Conservation (phyloP, 371 early-diverging fungal genomes). For the Dichotomocladium elegans region DNA sequence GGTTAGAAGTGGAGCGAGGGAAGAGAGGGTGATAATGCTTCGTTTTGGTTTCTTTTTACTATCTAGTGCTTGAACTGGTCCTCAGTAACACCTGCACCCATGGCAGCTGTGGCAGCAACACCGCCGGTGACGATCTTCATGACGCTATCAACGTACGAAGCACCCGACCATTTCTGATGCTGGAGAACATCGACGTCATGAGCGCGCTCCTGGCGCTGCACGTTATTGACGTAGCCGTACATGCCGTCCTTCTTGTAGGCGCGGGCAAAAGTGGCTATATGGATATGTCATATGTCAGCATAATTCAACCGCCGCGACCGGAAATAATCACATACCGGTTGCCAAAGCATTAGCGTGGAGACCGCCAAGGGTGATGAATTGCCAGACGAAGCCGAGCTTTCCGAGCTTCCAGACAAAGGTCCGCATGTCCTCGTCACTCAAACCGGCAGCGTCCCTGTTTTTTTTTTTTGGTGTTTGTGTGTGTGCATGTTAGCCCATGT, state of each 20-base stretch:
- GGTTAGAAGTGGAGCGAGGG: too few relatives aligned
- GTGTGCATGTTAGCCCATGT: too few relatives aligned
- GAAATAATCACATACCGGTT: constrained; percentile 24
- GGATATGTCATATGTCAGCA: not conserved
- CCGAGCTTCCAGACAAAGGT: constrained; percentile 80
- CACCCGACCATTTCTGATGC: constrained; percentile 99
- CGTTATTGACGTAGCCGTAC: constrained; percentile 91
- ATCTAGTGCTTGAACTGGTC: constrained; percentile 63
- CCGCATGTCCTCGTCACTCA: constrained; percentile 87
- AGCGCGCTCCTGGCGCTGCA: constrained; percentile 93
- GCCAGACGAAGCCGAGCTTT: constrained; percentile 95
- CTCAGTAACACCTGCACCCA: constrained; percentile 93
- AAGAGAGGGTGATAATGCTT: too few relatives aligned
- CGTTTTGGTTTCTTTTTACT: too few relatives aligned
- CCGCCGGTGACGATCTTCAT: constrained; percentile 94
- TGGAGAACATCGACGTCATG: constrained; percentile 90
- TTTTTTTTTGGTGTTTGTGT: not conserved
- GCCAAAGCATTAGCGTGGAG: constrained; percentile 91
- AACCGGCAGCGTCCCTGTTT: constrained; percentile 78
- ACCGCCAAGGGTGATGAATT: constrained; percentile 97
- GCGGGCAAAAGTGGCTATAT: constrained; percentile 84
- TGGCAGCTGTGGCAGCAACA: constrained; percentile 93
- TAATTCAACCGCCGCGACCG: not conserved
- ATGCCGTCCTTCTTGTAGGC: constrained; percentile 89
- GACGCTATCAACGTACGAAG: constrained; percentile 89